Conservation (phyloP, 768 basidiomycete genomes). For the Suillus cothurnatus region DNA sequence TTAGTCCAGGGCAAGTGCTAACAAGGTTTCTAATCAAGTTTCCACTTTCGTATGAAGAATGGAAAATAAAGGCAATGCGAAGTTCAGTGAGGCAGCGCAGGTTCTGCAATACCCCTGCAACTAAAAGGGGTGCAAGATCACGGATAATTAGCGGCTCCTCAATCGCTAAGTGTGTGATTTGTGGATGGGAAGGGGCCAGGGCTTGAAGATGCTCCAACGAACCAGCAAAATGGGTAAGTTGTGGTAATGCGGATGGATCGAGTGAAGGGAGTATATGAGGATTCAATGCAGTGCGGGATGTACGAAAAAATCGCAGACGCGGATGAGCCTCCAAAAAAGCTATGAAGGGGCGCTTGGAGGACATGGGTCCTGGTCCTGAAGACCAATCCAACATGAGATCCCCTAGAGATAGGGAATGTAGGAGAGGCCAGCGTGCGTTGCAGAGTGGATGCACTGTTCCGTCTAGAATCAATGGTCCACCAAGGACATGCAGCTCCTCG, state of each 20-base stretch:
- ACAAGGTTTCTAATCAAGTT: conserved; percentile 69
- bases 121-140: conserved; percentile 63
- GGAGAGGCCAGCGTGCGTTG: conserved; percentile 65
- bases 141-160: conserved; percentile 68
- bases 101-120: conserved; percentile 60
- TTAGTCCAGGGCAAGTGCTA: conserved; percentile 64
- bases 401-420: conserved; percentile 62
- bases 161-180: conserved; percentile 59
- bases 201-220: conserved; percentile 68
- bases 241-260: conserved; percentile 45
- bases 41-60: conserved; percentile 74
- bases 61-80: conserved; percentile 66
- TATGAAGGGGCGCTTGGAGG: conserved; percentile 60
- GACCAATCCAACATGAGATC: conserved; percentile 65
- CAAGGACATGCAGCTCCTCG: conserved; percentile 57
- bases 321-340: conserved; percentile 70
- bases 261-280: conserved; percentile 55
- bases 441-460: conserved; percentile 56
- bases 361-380: conserved; percentile 33
- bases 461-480: conserved; percentile 35
- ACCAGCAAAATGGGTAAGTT: conserved; percentile 63
- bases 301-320: conserved; percentile 47
- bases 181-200: conserved; percentile 48
- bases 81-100: conserved; percentile 58
- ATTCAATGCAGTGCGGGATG: conserved; percentile 56